Base-by-base conservation (phyloP, 306 rosid genomes). In the Prunus kanzakura region DNA sequence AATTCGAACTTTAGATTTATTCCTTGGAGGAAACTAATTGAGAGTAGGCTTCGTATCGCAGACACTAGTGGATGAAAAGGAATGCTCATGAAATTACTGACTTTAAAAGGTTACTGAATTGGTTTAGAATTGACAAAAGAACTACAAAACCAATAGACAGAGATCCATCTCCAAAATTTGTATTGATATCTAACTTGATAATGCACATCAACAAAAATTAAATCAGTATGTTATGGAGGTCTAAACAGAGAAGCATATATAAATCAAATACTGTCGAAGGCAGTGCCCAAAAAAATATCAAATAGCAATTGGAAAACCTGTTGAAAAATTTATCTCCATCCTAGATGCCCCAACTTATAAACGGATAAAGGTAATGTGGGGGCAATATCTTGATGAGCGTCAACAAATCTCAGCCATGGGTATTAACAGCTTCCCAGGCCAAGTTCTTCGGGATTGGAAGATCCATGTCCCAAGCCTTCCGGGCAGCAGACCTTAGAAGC, bases 361-460 rank as follows among this genome's bases (percentile, higher is more conserved):
- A 73, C 35, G 4, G 30, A 19, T 57, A 46, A 73, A 47, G 6
- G 47, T 27, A 27, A 60, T 16, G 69, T n/a, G 2, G 20, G 12
- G 60, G 13, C 50, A n/a, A 49, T 6, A 46, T n/a, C 3, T 63
- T 23, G 49, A 60, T 45, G 77, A 62, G 69, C 32, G 49, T 45
- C 69, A 2, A 52, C 10, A 46, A 46, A 68, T 30, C 32, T 65
- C 35, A 46, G 64, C 80, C 72, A 71, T 77, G 96, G 67, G 93
- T 87, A 29, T 89, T 86, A 8, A 91, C 71, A 57, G 93, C 96
- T 72, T 91, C 96, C 96, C 96, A 91, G 70, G 89, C 80, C 79
- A 89, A 64, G 79, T 88, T 91, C 73, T 87, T 81, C 2, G 89
- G 87, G 58, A 80, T 74, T 27, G 87, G 89, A 68, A 75, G 80